Evolutionary conservation across 2,329 filamentous ascomycete species (phyloP).

Genomic region (Colletotrichum tropicale): DNA sequence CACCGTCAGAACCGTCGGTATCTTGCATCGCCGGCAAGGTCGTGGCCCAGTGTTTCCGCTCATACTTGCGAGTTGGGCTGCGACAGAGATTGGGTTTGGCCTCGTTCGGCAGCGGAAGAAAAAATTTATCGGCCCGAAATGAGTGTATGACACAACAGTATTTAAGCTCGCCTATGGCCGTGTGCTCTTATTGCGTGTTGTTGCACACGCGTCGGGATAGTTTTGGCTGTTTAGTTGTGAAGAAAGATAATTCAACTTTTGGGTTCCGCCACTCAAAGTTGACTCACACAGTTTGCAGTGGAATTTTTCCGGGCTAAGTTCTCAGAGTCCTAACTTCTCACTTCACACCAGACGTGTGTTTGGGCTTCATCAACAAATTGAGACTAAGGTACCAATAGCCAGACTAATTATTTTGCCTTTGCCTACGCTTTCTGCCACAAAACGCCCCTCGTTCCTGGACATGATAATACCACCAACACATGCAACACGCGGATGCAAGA

Average conservation of each 20-base stretch:
- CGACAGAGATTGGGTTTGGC: not conserved
- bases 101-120: not conserved
- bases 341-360: not conserved
- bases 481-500: not conserved
- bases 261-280: slow-evolving; percentile 9
- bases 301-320: not conserved
- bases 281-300: not conserved
- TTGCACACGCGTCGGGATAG: not conserved
- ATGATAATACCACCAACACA: not conserved
- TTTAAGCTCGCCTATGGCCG: not conserved
- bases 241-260: not conserved
- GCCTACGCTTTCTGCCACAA: not conserved
- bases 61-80: not conserved
- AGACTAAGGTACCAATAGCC: not conserved
- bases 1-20: slow-evolving; percentile 21
- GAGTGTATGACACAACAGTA: not conserved
- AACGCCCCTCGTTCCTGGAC: not conserved
- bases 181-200: not conserved
- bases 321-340: not conserved
- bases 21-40: slow-evolving; percentile 26
- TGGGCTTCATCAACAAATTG: not conserved
- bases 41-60: not conserved
- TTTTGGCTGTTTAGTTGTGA: not conserved
- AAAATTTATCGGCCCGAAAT: not conserved
- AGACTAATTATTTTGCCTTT: not conserved